A percentile compares a stretch with the other conserved stretches of the same genome.
Conservation (phyloP, 768 basidiomycete species). For the Antrodiella citrinella region DNA sequence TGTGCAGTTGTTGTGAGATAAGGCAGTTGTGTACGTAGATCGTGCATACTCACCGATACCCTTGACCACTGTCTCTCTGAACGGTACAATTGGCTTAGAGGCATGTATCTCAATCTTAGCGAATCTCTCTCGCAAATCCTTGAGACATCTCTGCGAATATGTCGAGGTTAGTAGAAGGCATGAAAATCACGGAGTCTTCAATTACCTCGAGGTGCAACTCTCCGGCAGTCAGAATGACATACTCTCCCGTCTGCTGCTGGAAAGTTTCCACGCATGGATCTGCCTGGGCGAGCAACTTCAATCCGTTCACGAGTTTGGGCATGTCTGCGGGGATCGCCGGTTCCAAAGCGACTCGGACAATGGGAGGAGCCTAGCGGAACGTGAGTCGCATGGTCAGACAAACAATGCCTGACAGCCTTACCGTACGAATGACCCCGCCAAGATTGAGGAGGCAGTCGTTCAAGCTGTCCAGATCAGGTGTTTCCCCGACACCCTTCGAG, state of each 20-base stretch:
- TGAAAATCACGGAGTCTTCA: neutral
- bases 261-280: slow-evolving; percentile 98
- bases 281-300: slow-evolving; percentile 85
- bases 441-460: slow-evolving; percentile 68
- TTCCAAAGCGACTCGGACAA: slow-evolving; percentile 92
- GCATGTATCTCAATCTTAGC: slow-evolving; percentile 89
- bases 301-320: slow-evolving; percentile 78
- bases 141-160: slow-evolving; percentile 72
- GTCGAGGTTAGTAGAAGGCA: too few relatives aligned
- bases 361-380: slow-evolving; percentile 64
- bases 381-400: slow-evolving; percentile 1
- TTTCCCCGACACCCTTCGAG: slow-evolving; percentile 32
- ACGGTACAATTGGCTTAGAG: slow-evolving; percentile 95
- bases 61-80: slow-evolving; percentile 88
- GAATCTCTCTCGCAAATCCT: slow-evolving; percentile 93
- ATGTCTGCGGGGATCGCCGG: slow-evolving; percentile 78
- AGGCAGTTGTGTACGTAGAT: neutral
- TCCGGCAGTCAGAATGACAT: slow-evolving; percentile 93
- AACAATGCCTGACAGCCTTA: slow-evolving; percentile 32
- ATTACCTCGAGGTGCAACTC: slow-evolving; percentile 89
- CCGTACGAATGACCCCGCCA: slow-evolving; percentile 59
- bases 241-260: slow-evolving; percentile 94
- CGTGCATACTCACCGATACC: slow-evolving; percentile 46
- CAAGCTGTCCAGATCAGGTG: slow-evolving; percentile 24
- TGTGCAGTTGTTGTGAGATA: slow-evolving; percentile 25